phyloP scores from a whole-genome alignment of 2,329 filamentous ascomycete species.

The Sporothrix globosa region DNA sequence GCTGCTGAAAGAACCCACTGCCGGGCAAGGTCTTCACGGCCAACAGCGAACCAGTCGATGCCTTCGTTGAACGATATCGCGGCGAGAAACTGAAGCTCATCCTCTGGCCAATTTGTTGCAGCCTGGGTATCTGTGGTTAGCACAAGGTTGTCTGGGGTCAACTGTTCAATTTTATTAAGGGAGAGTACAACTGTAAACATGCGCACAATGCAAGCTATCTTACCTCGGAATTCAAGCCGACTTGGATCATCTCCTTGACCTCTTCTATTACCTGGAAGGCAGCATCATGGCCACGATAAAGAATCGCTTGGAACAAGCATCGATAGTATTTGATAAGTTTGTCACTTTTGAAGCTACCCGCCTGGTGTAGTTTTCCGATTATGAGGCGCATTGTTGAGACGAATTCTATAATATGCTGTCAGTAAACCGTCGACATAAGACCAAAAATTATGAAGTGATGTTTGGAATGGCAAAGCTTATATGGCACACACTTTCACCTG shows the following conservation, averaged over 20 bases:
- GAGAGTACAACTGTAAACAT: not conserved
- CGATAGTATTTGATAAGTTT: constrained; percentile 77
- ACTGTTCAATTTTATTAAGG: too few relatives aligned
- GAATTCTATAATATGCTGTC: constrained; percentile 46
- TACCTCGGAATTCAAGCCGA: constrained; percentile 37
- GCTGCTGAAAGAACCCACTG: constrained; percentile 67
- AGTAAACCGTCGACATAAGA: not conserved
- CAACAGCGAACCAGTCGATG: constrained; percentile 64
- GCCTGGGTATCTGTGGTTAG: constrained; percentile 40
- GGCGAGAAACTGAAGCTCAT: constrained; percentile 77
- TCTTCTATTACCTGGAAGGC: constrained; percentile 68
- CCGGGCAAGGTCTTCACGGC: constrained; percentile 58
- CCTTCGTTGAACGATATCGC: constrained; percentile 70
- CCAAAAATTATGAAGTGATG: too few relatives aligned
- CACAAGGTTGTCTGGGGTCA: not conserved
- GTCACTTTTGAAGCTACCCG: constrained; percentile 58
- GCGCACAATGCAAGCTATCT: not conserved
- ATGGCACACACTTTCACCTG: constrained; percentile 27
- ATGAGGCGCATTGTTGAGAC: constrained; percentile 65
- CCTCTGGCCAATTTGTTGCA: constrained; percentile 60
- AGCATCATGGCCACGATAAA: constrained; percentile 59
- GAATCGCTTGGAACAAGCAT: constrained; percentile 71
- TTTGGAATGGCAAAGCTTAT: not conserved
- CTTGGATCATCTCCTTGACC: constrained; percentile 56
- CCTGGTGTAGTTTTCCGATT: constrained; percentile 67